These are phyloP conservation scores for Kitagawia praeruptora DNA, from an alignment of 129 eudicot genomes.

Conservation along the genomic window DNA sequence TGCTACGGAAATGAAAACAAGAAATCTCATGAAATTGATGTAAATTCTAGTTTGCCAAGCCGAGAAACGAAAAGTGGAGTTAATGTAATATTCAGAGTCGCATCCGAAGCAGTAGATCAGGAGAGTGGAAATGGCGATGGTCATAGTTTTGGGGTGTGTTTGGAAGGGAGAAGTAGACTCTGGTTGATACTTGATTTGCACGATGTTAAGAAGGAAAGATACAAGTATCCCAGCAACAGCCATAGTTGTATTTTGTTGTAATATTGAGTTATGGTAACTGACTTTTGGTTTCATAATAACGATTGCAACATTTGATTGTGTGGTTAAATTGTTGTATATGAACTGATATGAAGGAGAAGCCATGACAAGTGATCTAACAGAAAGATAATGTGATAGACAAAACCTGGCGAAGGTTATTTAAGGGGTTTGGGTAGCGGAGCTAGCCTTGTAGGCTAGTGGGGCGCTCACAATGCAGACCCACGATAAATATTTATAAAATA, in stretches of 20 bases:
- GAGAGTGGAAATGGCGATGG: neutral
- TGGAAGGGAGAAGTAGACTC: neutral
- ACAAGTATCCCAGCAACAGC: neutral
- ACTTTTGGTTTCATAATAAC: too few relatives aligned
- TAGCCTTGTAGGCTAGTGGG: too few relatives aligned
- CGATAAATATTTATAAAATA: too few relatives aligned
- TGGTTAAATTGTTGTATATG: too few relatives aligned
- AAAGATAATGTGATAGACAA: too few relatives aligned
- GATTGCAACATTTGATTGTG: too few relatives aligned
- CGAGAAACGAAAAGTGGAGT: neutral
- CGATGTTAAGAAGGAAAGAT: neutral
- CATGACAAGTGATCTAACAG: too few relatives aligned
- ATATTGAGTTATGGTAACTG: neutral
- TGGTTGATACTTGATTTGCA: neutral
- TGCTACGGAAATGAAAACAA: neutral
- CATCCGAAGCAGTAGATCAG: neutral
- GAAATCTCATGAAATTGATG: neutral
- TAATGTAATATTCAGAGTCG: neutral
- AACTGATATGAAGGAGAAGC: too few relatives aligned
- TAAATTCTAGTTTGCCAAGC: neutral
- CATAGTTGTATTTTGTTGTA: neutral
- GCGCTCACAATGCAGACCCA: too few relatives aligned
- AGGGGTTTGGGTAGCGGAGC: too few relatives aligned
- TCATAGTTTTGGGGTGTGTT: neutral
- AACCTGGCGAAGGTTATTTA: too few relatives aligned